Percentiles rank a stretch among this genome's conserved stretches.
phyloP scores from a whole-genome alignment of 805 yeast species.

The Ogataea sp. region DNA sequence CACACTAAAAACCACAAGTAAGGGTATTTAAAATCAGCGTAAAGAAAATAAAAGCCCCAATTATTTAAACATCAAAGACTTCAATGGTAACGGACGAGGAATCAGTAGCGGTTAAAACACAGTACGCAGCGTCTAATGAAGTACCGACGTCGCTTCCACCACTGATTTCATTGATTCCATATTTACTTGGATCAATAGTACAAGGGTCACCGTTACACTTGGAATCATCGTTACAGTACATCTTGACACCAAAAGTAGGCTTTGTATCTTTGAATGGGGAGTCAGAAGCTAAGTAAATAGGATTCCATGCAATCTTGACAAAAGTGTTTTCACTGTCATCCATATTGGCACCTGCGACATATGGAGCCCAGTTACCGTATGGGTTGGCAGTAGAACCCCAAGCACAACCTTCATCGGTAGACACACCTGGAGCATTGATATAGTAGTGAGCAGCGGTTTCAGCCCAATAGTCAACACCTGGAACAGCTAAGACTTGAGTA shows the following conservation, averaged over 20 bases:
- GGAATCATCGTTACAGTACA: slow-evolving; percentile 63
- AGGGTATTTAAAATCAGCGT: too few relatives aligned
- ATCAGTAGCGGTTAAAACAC: slow-evolving; percentile 71
- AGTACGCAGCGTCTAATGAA: slow-evolving; percentile 57
- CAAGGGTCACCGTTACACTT: slow-evolving; percentile 75
- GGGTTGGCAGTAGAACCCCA: slow-evolving; percentile 74
- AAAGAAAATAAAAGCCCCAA: too few relatives aligned
- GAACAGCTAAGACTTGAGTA: slow-evolving; percentile 64
- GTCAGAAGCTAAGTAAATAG: slow-evolving; percentile 59
- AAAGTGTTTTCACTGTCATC: slow-evolving; percentile 62
- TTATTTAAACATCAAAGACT: slow-evolving; percentile 40
- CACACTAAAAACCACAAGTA: not conserved
- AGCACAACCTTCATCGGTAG: slow-evolving; percentile 66
- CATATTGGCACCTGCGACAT: slow-evolving; percentile 86
- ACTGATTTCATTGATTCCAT: slow-evolving; percentile 47
- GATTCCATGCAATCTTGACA: slow-evolving; percentile 89
- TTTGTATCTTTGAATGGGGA: slow-evolving; percentile 43
- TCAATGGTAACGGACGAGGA: slow-evolving; percentile 63
- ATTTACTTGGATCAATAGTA: slow-evolving; percentile 65
- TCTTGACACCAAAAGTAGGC: slow-evolving; percentile 65
- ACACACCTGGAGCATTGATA: slow-evolving; percentile 76
- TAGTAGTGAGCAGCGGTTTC: slow-evolving; percentile 82
- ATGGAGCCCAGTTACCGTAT: slow-evolving; percentile 88
- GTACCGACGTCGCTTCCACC: slow-evolving; percentile 32
- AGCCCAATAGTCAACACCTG: slow-evolving; percentile 80